Evolutionary conservation across 140 eudicot genomes (phyloP), one percentile per base, ranked within the genome.

Genomic region (Erigeron philadelphicus): DNA sequence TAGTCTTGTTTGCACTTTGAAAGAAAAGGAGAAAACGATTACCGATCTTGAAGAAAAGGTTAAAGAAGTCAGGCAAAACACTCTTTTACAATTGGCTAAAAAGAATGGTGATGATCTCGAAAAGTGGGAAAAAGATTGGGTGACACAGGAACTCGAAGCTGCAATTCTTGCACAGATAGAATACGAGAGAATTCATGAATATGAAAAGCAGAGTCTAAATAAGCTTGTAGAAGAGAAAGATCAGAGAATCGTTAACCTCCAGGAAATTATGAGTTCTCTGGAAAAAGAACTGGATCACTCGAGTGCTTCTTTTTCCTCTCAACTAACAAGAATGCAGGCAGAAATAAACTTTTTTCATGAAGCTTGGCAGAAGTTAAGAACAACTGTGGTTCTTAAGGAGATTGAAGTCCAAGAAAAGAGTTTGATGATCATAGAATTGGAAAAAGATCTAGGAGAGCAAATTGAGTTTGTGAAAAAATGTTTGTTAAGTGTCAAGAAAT

Each of bases 201-300:
- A 59, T 3, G 86, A 86, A 68, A 80, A 81, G 31, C 75, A 78
- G 70, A 72, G 58, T 61, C 83, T 87, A 74, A 74, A 76, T 66
- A 70, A 77, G 68, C 71, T 87, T 59, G 78, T 82, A 2, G 80
- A 78, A 35, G 89, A 85, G 75, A 88, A 81, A 77, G 86, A 81
- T 40, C 77, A 83, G 42, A 83, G 83, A 73, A 82, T 88, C 4
- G 70, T 47, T 43, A 72, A 80, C 45, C 81, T 89, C n/a, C 86
- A 87, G 44, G 61, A 81, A 78, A 83, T 84, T 61, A 84, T 82
- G 69, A 68, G 65, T 56, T 78, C 83, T 31, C 66, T 89, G 66
- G 96, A 88, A 49, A 40, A 72, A 54, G 92, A 85, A 68, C 78
- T 88, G 46, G 77, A 85, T 69, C 67, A 80, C 65, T 88, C 94